Conservation (phyloP, 345 rosid species). For the Salix brachista region DNA sequence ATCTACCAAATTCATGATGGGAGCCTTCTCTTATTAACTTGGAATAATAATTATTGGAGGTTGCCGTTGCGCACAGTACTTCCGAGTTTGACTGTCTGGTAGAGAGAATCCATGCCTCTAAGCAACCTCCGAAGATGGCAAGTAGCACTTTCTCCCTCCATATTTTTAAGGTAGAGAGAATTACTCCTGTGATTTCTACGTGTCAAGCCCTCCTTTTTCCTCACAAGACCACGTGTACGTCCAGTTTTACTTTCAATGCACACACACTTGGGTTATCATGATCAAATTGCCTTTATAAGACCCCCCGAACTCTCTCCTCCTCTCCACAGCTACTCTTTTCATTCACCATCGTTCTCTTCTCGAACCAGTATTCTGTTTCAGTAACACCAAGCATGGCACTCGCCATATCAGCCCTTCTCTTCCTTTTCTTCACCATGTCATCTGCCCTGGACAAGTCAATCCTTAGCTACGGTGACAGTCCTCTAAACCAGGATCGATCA, state of each 20-base stretch:
- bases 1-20: too few relatives aligned
- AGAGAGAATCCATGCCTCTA: background rate
- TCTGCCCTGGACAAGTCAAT: slow-evolving; percentile 17
- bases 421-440: slow-evolving; percentile 8
- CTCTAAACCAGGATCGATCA: background rate
- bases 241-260: background rate
- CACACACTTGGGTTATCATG: background rate
- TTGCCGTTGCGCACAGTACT: too few relatives aligned
- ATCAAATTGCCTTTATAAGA: background rate
- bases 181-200: background rate
- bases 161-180: background rate
- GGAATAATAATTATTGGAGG: too few relatives aligned
- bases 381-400: background rate
- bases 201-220: background rate
- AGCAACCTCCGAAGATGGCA: background rate
- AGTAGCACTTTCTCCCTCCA: too few relatives aligned
- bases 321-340: background rate
- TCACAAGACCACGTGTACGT: background rate
- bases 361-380: background rate
- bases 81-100: slow-evolving; percentile 5
- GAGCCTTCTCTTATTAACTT: too few relatives aligned
- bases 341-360: background rate
- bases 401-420: slow-evolving; percentile 6
- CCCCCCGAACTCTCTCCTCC: background rate
- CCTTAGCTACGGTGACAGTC: background rate